Base-by-base conservation (phyloP, 1,284 basidiomycete genomes). In the Taiwanofungus camphoratus region DNA sequence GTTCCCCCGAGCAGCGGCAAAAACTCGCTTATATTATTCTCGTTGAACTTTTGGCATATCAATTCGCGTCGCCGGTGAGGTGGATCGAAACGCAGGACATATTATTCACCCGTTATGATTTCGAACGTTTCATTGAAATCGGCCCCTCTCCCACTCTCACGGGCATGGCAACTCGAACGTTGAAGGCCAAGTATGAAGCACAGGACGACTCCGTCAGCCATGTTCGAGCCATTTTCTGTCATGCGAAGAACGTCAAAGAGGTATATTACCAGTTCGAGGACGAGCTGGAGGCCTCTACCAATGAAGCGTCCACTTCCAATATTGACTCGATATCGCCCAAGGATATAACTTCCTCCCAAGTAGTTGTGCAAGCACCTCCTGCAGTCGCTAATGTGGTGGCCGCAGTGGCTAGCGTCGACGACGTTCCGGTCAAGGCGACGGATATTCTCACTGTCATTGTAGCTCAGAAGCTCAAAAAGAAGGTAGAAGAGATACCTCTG, bases 21-120 rank as follows among this genome's bases (percentile, higher is more conserved):
- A 87, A 87, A 58, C 78, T 99, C 34, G 92, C 94, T 0, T 97
- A 97, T 63, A 87, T 86, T 55, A 93, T 97, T 56, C 82, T 99
- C 48, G 92, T 97, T 54, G 95, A 98, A 65, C 80, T 98, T 43
- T 77, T 99, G 34, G 92, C 95, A 12, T 98, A 98, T 63, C 95
- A 99, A 63, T 94, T 94, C 56, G 89, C 89, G 0, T 94, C 92
- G 2, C 92, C 93, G 9, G 94, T 99, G 20, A 85, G 93, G 44
- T 98, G 95, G 95, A 99, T 99, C 59, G 90, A 98, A 70, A 99
- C 95, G 0, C 95, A 98, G 62, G 95, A 99, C 59, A 79, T 91
- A 36, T 77, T 99, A 48, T 99, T 99, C 72, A 79, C 72, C 5
- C 69, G 82, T n/a, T 96, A 83, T 73, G 74, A 78, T 49, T 97